Evolutionary conservation across 768 basidiomycete species (phyloP).

Genomic region (Leccinum incarnatum): DNA sequence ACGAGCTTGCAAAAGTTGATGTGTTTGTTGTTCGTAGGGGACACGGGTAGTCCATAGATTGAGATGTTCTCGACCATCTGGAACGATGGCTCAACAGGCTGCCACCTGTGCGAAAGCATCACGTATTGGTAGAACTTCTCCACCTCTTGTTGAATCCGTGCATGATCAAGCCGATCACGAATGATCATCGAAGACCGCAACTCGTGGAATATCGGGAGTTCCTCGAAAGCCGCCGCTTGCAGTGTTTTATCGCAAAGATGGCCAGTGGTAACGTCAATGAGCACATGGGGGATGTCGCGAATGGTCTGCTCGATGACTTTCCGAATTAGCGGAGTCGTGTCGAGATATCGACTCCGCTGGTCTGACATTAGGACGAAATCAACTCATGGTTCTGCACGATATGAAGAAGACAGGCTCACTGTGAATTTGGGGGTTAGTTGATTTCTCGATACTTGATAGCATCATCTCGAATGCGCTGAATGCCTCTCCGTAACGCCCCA

Average conservation of each 20-base stretch:
- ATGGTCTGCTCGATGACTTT: background rate
- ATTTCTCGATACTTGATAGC: background rate
- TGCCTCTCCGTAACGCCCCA: background rate
- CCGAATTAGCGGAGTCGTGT: background rate
- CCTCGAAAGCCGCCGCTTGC: background rate
- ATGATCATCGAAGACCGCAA: background rate
- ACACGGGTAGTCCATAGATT: background rate
- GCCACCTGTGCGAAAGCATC: background rate
- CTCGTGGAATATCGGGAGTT: background rate
- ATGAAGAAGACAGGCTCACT: background rate
- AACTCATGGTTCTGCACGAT: background rate
- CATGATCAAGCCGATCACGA: background rate
- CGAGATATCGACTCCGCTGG: background rate
- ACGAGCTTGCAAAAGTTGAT: background rate
- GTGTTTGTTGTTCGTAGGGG: background rate
- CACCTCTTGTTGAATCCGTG: background rate
- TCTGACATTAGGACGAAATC: background rate
- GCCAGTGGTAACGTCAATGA: background rate
- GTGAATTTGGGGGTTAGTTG: background rate
- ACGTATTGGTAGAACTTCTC: background rate
- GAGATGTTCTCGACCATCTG: background rate
- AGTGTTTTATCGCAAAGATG: background rate
- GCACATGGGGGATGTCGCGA: background rate
- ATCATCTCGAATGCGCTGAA: background rate
- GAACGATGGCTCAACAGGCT: background rate